Evolutionary conservation across 306 rosid species (phyloP), one percentile per base, ranked within the genome.

Genomic region (Castanea crenata): DNA sequence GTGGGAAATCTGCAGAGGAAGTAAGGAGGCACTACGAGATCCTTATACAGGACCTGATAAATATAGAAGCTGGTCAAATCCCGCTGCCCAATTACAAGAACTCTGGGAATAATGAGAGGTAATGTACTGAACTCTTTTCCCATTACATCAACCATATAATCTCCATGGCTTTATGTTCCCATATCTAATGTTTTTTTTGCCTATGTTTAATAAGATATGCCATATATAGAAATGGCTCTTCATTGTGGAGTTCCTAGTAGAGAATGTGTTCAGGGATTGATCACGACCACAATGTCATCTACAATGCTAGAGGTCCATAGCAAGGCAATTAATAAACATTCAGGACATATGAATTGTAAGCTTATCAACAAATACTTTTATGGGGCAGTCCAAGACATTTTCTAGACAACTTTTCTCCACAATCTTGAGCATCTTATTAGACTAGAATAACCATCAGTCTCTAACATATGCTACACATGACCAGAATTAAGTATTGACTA

Each of bases 1-100:
- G 91, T 31, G 99, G 94, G 32, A 92, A 92, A 83, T 85, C 99
- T 0, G 78, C 77, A 6, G 85, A 90, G 76, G 97, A 92, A 77
- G 97, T 95, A 13, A 86, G 82, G 77, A 89, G 82, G 81, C 97
- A 89, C 85, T 95, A 95, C 57, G 94, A 95, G 74, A 76, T 90
- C 78, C 96, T 95, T 34, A 84, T 85, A 86, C 93, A 88, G 74
- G 97, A 95, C 80, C 86, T 95, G 69, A 83, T 79, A 69, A 84
- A 90, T 21, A 95, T 95, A 68, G 97, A 95, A 85, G 82, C 82
- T 32, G 97, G 94, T 65, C 89, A 89, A 61, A 77, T 90, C 25
- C 97, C 97, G 9, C 72, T 90, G 10, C 99, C 99, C 35, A 84
- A 78, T 14, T 94, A 94, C 83, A 86, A 78, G 75, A 78, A 74